Base-by-base conservation (phyloP, 495 filamentous ascomycete species). In the Schizothecium vesticola region DNA sequence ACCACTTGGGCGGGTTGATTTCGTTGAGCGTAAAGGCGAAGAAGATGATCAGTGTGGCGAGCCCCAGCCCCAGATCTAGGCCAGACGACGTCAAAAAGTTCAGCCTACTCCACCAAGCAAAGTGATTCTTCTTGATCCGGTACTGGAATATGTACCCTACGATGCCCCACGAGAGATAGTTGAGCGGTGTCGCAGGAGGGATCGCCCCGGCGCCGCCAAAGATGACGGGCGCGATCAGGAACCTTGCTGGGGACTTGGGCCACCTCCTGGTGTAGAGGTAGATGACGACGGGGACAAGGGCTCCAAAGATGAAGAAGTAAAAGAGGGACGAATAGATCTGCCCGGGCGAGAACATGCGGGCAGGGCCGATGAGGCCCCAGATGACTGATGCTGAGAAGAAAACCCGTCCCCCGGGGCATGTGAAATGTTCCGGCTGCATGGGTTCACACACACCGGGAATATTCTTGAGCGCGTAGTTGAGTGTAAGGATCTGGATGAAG, bases 311-410 rank as follows among this genome's bases (percentile, higher is more conserved):
- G 77, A 91, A 91, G 80, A 90, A 91, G 76, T 84, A 79, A 8
- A 90, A 83, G 22, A 92, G 80, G 8, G 83, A 81, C 0, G 86
- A 84, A 76, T 92, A 92, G 61, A 90, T 87, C 65, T 88, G 83
- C 5, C 88, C 88, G 0, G 87, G 85, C n/a, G 87, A 87, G 76
- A 90, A 92, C 67, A 90, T 86, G 61, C 87, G 86, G 0, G 80
- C 82, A 0, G 89, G 89, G 5, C 89, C 89, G 65, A 91, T 82
- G 24, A 88, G 84, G 36, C 89, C 89, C 88, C 89, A 92, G 28
- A 91, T 89, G 1, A 91, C 82, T 13, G 88, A 90, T 0, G 86
- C 83, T 74, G 65, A 87, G 71, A 89, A 92, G 71, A 90, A 91
- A 21, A 89, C 87, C 10, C 81, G 81, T 3, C 88, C 88, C 63